Base-by-base conservation (phyloP, 306 rosid genomes). In the Lathyrus sativus region DNA sequence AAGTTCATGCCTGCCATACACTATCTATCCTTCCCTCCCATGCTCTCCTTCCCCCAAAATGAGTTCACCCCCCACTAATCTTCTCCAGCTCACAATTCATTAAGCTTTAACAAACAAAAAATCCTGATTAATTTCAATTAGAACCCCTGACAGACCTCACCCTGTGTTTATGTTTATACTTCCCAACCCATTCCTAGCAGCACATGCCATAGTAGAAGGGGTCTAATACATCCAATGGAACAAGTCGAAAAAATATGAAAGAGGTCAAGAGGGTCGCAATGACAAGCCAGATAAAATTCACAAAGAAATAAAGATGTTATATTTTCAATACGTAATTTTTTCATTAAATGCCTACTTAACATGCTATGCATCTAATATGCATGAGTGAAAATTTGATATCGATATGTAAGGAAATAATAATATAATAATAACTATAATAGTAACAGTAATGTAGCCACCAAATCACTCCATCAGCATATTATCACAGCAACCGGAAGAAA, bases 381-480 rank as follows among this genome's bases (percentile, higher is more conserved):
- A 69, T 17, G 64, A 3, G 46, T 50, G 38, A 46, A 39, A 44
- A 41, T 26, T 10, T 59, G 61, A 62, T 38, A 59, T 60, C 50
- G 24, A 67, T 7, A 45, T 15, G 19, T 14, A 71, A 42, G 58
- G 13, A 28, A 50, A 59, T 26, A 58, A 73, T 43, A 51, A 35
- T 35, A 59, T 26, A 58, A 73, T 43, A 51, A 35, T 35, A 35
- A 35, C 39, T 6, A 35, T 35, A 35, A 35, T 35, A 7, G 37
- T 6, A 35, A 35, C 1, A 35, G 39, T 7, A 35, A 74, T 39
- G 14, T 44, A 35, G 14, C 61, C 68, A 76, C 55, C 43, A 56
- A 45, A 48, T 42, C 78, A 49, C 33, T 67, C 73, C 17, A 65
- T 45, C 58, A 60, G 18, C 68, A 56, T 45, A 18, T 56, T 50